phyloP scores from a whole-genome alignment of 1,284 basidiomycete species.

The Taiwanofungus camphoratus region DNA sequence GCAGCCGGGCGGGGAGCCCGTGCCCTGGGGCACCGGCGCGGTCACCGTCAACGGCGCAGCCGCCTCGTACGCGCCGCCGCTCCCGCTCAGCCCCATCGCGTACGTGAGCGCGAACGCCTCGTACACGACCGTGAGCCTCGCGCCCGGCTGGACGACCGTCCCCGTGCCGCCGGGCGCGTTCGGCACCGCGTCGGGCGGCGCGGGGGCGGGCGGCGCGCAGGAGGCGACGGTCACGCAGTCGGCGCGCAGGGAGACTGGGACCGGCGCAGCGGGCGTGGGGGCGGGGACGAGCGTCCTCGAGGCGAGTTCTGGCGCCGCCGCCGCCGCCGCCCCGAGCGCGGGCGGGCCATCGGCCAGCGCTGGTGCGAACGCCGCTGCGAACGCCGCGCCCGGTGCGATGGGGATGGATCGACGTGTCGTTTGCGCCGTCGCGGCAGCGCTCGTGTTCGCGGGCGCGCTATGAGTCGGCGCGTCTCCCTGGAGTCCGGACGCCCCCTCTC shows the following conservation, averaged over 20 bases:
- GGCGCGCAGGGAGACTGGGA: background rate
- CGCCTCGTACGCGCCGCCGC: background rate
- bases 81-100: background rate
- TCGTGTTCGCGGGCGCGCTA: constrained; percentile 19
- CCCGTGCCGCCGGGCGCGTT: no score
- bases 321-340: background rate
- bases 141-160: no score
- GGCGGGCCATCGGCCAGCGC: no score
- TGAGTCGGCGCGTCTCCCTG: constrained; percentile 4
- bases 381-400: constrained; percentile 10
- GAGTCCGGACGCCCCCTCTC: no score
- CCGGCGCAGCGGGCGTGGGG: background rate
- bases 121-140: background rate
- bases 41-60: constrained; percentile 29
- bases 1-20: constrained; percentile 47
- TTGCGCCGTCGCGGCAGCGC: constrained; percentile 18
- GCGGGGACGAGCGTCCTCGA: no score
- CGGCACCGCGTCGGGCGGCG: no score
- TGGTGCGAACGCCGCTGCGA: no score
- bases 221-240: no score
- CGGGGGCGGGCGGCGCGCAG: no score
- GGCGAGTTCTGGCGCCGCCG: no score
- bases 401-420: constrained; percentile 15
- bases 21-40: constrained; percentile 68
- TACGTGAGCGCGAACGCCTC: background rate